Conservation (phyloP, 768 basidiomycete genomes). For the Kwoniella botswanensis region DNA sequence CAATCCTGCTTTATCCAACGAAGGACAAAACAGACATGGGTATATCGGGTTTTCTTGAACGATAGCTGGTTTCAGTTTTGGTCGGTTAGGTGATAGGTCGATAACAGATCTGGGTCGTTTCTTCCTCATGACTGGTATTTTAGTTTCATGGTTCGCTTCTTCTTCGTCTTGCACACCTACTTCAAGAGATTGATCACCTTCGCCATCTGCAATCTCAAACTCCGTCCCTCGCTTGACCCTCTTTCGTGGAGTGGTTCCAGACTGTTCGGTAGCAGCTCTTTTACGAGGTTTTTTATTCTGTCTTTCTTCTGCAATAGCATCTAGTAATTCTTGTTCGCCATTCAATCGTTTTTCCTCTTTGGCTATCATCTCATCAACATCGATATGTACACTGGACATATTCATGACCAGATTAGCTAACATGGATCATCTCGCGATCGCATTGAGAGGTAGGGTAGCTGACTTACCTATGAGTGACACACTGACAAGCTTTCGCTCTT, state of each 20-base stretch:
- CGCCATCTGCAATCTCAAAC: background rate
- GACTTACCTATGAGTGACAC: slow-evolving; percentile 58
- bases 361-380: slow-evolving; percentile 81
- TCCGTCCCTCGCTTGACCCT: slow-evolving; percentile 1
- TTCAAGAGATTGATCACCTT: background rate
- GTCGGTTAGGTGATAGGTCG: slow-evolving; percentile 14
- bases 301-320: slow-evolving; percentile 30
- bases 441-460: background rate
- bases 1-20: slow-evolving; percentile 27
- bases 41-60: slow-evolving; percentile 22
- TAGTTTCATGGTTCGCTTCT: background rate
- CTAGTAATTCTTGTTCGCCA: slow-evolving; percentile 35
- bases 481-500: slow-evolving; percentile 64
- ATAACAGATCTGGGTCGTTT: slow-evolving; percentile 28
- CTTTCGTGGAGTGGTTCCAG: slow-evolving; percentile 41
- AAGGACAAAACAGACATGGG: slow-evolving; percentile 56
- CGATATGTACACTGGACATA: slow-evolving; percentile 77
- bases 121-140: slow-evolving; percentile 28
- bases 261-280: slow-evolving; percentile 61
- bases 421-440: background rate
- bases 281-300: slow-evolving; percentile 54
- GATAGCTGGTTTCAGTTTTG: slow-evolving; percentile 16
- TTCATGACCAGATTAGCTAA: slow-evolving; percentile 60
- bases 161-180: slow-evolving; percentile 8
- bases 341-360: slow-evolving; percentile 59